phyloP scores from a whole-genome alignment of 2,329 filamentous ascomycete species.

The Ceratocystis huliohia region DNA sequence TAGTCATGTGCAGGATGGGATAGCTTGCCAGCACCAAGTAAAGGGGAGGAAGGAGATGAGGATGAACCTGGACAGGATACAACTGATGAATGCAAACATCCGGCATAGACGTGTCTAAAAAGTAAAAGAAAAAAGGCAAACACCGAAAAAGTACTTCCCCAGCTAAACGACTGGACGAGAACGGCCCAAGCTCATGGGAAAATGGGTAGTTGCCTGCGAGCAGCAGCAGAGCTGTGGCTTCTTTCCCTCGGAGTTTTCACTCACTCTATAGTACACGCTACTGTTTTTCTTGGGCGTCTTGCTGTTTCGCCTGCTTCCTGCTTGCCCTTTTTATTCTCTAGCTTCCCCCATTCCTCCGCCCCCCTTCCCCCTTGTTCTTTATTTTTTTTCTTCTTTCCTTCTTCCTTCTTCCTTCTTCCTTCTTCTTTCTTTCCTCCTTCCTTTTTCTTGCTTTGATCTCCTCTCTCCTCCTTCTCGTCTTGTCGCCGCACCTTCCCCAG shows the following conservation, averaged over 20 bases:
- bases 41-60: background rate
- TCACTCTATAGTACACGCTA: background rate
- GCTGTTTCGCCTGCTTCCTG: background rate
- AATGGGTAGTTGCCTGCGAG: background rate
- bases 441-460: background rate
- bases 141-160: background rate
- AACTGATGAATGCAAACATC: background rate
- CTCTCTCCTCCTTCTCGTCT: background rate
- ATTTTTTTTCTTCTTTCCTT: slow-evolving; percentile 10
- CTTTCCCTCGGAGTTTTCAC: background rate
- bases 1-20: background rate
- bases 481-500: slow-evolving; percentile 8
- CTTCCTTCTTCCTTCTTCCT: slow-evolving; percentile 8
- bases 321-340: slow-evolving; percentile 10
- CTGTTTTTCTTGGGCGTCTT: background rate
- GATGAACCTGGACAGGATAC: background rate
- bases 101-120: background rate
- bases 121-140: background rate
- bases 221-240: slow-evolving; percentile 6
- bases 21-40: no score
- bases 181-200: background rate
- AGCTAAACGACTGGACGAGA: background rate
- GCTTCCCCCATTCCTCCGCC: background rate
- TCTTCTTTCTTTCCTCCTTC: slow-evolving; percentile 1
- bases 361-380: background rate